Percentiles rank a stretch among this genome's conserved stretches.
These are phyloP conservation scores for Venturia oleaginea DNA, from an alignment of 2,329 filamentous ascomycete genomes.

Conservation along the genomic window DNA sequence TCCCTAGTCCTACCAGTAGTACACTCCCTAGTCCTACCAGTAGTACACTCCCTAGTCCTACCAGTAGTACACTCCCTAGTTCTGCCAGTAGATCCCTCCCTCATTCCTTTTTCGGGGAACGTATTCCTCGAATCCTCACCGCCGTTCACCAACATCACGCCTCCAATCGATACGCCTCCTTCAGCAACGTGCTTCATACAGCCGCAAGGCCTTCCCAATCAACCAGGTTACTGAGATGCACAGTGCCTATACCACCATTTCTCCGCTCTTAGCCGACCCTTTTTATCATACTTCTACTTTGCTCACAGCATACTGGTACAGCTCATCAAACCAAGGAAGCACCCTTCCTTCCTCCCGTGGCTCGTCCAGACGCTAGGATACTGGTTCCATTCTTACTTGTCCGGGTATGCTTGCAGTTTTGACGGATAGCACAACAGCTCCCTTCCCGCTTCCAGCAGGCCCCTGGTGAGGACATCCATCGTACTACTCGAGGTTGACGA, in stretches of 20 bases:
- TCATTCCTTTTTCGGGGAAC: neutral
- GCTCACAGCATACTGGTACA: neutral
- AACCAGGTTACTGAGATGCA: neutral
- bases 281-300: neutral
- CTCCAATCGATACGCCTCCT: neutral
- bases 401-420: neutral
- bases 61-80: too few relatives aligned
- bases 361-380: neutral
- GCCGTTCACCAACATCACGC: neutral
- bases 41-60: too few relatives aligned
- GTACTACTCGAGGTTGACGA: neutral
- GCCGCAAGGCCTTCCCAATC: constrained; percentile 1
- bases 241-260: neutral
- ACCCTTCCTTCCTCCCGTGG: neutral
- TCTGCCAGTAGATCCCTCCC: too few relatives aligned
- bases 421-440: neutral
- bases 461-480: neutral
- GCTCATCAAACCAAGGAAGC: neutral
- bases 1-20: too few relatives aligned
- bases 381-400: neutral
- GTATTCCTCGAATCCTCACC: neutral
- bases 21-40: too few relatives aligned
- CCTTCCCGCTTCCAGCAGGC: neutral
- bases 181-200: neutral
- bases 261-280: neutral